A percentile compares a stretch with the other conserved stretches of the same genome.
These are phyloP conservation scores for Neopestalotiopsis rosae DNA, from an alignment of 2,329 filamentous ascomycete genomes.

Conservation along the genomic window DNA sequence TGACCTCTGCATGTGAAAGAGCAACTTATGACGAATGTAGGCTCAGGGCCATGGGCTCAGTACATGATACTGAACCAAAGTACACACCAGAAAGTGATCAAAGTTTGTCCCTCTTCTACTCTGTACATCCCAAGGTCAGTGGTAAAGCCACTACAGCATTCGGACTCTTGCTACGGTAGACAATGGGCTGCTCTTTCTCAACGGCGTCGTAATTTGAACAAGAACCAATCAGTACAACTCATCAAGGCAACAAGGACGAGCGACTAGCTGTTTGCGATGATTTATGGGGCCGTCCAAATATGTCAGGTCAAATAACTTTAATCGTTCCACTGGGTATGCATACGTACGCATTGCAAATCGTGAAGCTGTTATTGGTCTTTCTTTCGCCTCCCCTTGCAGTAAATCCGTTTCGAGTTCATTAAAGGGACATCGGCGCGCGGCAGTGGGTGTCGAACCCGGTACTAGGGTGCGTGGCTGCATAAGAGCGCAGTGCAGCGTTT, in stretches of 20 bases:
- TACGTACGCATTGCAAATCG: not conserved
- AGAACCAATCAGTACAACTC: no score
- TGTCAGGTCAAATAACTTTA: not conserved
- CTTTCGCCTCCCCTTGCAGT: not conserved
- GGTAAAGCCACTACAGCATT: no score
- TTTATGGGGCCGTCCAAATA: not conserved
- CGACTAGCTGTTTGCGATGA: not conserved
- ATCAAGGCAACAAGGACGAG: not conserved
- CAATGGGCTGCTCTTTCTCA: no score
- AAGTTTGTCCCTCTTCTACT: no score
- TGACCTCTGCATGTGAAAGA: no score
- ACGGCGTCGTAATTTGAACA: no score
- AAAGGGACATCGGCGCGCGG: not conserved
- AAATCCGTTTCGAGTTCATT: not conserved
- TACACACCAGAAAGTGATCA: no score
- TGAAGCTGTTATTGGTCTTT: not conserved
- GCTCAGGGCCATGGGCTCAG: no score
- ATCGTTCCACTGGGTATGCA: not conserved
- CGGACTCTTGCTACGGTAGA: no score
- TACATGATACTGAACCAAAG: no score
- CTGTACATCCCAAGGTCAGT: no score
- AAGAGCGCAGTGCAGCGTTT: not conserved
- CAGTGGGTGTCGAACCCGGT: not conserved
- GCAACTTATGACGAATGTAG: no score
- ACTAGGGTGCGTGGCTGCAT: not conserved